phyloP scores from a whole-genome alignment of 2,329 filamentous ascomycete genomes.

The Colletotrichum lindemuthianum region DNA sequence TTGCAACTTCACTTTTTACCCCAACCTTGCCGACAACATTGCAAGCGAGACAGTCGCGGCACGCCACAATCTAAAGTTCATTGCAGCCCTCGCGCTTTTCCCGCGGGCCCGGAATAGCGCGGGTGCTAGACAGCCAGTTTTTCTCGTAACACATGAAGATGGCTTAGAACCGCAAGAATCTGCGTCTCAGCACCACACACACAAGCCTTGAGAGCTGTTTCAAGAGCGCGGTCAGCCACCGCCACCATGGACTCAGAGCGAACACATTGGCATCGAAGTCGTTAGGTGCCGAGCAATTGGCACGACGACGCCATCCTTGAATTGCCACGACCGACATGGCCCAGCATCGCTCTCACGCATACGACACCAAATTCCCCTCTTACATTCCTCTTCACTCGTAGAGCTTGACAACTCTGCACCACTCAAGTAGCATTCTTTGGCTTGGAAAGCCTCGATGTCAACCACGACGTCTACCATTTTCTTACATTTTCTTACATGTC shows the following conservation, averaged over 20 bases:
- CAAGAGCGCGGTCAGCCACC: neutral
- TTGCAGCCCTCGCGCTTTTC: constrained; percentile 29
- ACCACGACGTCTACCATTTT: constrained; percentile 6
- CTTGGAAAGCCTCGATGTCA: constrained; percentile 3
- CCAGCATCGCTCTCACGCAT: neutral
- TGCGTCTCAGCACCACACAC: constrained; percentile 11
- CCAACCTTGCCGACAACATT: neutral
- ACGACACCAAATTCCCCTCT: neutral
- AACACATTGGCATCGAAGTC: neutral
- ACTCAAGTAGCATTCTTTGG: neutral
- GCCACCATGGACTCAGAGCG: neutral
- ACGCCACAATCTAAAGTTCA: constrained; percentile 4
- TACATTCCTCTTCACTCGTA: constrained; percentile 11
- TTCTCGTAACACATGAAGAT: constrained; percentile 11
- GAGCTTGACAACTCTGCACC: neutral
- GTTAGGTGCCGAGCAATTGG: neutral
- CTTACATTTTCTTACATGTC: constrained; percentile 1
- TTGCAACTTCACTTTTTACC: constrained; percentile 6
- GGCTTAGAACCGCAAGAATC: neutral
- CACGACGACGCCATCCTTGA: neutral
- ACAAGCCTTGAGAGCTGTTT: neutral
- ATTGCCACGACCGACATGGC: neutral
- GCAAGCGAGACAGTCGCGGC: neutral
- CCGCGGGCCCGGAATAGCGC: constrained; percentile 29
- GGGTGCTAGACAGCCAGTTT: constrained; percentile 11